These are phyloP conservation scores for Talaromyces albobiverticillius DNA, from an alignment of 2,329 filamentous ascomycete species.

Conservation along the genomic window DNA sequence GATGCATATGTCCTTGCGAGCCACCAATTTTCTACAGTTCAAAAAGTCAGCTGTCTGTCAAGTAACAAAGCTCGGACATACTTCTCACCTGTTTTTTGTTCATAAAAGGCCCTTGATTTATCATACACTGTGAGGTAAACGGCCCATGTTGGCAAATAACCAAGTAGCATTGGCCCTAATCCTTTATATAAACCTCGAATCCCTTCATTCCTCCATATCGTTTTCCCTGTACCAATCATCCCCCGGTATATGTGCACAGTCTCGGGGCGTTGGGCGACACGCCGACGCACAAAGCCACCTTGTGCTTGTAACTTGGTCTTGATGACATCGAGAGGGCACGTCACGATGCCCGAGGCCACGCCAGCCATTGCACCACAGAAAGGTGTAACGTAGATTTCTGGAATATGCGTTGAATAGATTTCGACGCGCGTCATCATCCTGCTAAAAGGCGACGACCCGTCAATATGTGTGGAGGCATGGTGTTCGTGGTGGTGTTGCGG, in stretches of 20 bases:
- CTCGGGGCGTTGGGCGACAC: constrained; percentile 35
- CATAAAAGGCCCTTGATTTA: constrained; percentile 73
- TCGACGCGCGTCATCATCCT: constrained; percentile 36
- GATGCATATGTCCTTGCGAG: constrained; percentile 84
- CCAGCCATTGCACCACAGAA: constrained; percentile 85
- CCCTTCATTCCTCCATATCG: constrained; percentile 87
- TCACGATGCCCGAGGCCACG: constrained; percentile 89
- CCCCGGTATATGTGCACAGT: constrained; percentile 70
- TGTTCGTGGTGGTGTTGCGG: constrained; percentile 22
- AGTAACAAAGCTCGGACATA: not conserved
- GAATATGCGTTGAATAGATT: constrained; percentile 47
- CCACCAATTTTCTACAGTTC: constrained; percentile 65
- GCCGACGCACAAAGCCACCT: constrained; percentile 66
- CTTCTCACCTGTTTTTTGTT: constrained; percentile 61
- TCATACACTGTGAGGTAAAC: constrained; percentile 98
- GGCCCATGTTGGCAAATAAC: constrained; percentile 96
- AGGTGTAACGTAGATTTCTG: constrained; percentile 67
- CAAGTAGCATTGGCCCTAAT: constrained; percentile 87
- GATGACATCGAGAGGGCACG: constrained; percentile 96
- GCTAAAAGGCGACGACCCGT: constrained; percentile 24
- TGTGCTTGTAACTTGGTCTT: constrained; percentile 98
- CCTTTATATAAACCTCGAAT: constrained; percentile 89
- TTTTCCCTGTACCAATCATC: constrained; percentile 76
- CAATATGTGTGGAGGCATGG: constrained; percentile 9
- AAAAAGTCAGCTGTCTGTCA: not conserved